Evolutionary conservation across 257 asterid species (phyloP), one percentile per base, ranked within the genome.

Genomic region (Mentha longifolia): DNA sequence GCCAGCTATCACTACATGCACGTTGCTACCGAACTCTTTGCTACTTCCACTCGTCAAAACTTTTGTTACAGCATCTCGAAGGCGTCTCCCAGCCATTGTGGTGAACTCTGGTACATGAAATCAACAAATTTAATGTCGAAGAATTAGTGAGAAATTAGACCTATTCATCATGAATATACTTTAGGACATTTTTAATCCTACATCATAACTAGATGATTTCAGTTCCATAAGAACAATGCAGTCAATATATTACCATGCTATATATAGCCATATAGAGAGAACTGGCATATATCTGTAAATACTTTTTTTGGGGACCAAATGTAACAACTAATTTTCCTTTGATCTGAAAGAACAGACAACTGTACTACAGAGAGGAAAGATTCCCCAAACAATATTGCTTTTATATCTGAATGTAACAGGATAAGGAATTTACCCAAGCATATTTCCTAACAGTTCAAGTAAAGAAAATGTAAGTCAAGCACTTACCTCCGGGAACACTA

Each of bases 21-120:
- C 80, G 79, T 81, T 84, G 79, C 72, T 78, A 47, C 68, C 83
- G 55, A 88, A 88, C 77, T 80, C 87, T 59, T 78, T 82, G 73
- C 76, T 72, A 64, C 72, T 79, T 77, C 84, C 82, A 75, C 82
- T 76, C 4, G 76, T 78, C 41, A 95, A 85, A 52, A 74, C 89
- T 39, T 66, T 62, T 87, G 64, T 88, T 71, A 95, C 89, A 20
- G 98, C 96, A 83, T 95, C 99, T 47, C 98, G 88, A 65, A 95
- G 97, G 62, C 98, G 89, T 77, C 99, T 89, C 71, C 99, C 99
- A 41, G 99, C 92, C 99, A 95, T 95, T 54, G 99, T 95, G 67
- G 95, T 84, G 85, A 91, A 95, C 84, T 95, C 99, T 92, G 85
- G 71, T 37, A 56, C 16, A 49, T 8, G 35, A 47, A 57, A 41